These are phyloP conservation scores for Colletotrichum euphorbiae DNA, from an alignment of 2,329 filamentous ascomycete genomes.

Conservation along the genomic window DNA sequence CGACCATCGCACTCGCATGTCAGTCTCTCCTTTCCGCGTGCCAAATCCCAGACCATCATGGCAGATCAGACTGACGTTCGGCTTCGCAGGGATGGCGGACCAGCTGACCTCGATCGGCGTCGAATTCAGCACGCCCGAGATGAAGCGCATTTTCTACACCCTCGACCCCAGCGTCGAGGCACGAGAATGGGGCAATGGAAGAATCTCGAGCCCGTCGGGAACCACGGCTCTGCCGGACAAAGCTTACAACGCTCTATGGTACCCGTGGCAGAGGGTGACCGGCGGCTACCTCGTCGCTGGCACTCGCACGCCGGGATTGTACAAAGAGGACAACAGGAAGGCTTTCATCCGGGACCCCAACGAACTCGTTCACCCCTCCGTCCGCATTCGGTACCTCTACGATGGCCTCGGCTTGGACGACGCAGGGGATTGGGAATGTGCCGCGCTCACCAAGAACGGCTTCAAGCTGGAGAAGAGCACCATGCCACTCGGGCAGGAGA, in stretches of 20 bases:
- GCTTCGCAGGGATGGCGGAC: slow-evolving; percentile 42
- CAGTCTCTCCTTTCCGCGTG: background rate
- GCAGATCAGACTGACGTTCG: background rate
- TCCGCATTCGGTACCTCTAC: slow-evolving; percentile 48
- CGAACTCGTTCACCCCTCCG: slow-evolving; percentile 48
- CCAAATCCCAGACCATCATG: no score
- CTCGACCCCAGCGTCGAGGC: slow-evolving; percentile 28
- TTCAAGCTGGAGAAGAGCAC: slow-evolving; percentile 25
- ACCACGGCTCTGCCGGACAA: slow-evolving; percentile 29
- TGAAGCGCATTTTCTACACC: slow-evolving; percentile 41
- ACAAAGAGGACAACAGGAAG: slow-evolving; percentile 40
- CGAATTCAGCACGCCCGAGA: slow-evolving; percentile 42
- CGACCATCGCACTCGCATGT: slow-evolving; percentile 44
- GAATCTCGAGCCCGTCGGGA: slow-evolving; percentile 39
- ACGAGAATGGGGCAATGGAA: slow-evolving; percentile 41
- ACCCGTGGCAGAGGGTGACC: slow-evolving; percentile 18
- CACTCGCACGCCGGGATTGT: slow-evolving; percentile 43
- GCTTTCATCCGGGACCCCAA: slow-evolving; percentile 31
- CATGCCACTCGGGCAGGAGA: background rate
- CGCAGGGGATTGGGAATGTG: slow-evolving; percentile 43
- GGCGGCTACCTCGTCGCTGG: slow-evolving; percentile 22
- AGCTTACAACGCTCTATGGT: slow-evolving; percentile 14
- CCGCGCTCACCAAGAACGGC: slow-evolving; percentile 39
- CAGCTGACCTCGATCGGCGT: slow-evolving; percentile 43
- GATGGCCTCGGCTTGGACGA: slow-evolving; percentile 47